Base-by-base conservation (phyloP, 2,329 filamentous ascomycete species). In the Amauroascus verrucosus region DNA sequence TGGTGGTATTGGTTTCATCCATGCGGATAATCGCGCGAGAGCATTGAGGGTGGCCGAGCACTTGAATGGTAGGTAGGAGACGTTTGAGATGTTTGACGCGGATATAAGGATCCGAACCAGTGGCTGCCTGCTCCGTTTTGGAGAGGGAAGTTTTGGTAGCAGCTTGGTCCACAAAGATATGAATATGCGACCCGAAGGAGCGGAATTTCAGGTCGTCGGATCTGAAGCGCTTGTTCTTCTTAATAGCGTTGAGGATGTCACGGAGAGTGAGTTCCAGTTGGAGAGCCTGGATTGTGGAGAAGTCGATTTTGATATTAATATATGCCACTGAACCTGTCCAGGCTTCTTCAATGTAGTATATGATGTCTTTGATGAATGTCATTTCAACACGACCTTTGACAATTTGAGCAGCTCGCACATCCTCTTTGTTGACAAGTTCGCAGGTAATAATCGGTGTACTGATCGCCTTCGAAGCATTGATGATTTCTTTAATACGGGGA, bases 401-500 rank as follows among this genome's bases (percentile, higher is more conserved):
- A 38, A 95, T 83, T 30, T 85, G 83, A n/a, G 91, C 93, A 1
- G 86, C 88, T 59, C 84, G 80, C 52, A 93, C 82, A 59, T 85
- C 80, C 53, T 79, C 74, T 56, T 83, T 81, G 64, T 89, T 93
- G 58, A 88, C 78, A 4, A 97, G 76, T 3, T 87, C 84, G 64
- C 93, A 97, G 5, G 81, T 83, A 61, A 98, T 95, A 65, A 98
- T 85, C 0, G 93, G 93, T 0, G 93, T 98, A 68, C 86, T 94
- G 70, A 98, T 98, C 48, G 77, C 76, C 67, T 89, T 95, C 7
- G 89, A 95, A 5, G 93, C 93, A 72, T 98, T 98, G 82, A 98
- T 98, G 61, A 98, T 98, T 77, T 98, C 93, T 73, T 98, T 98
- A 75, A 98, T 98, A 83, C 93, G 91, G 1, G 93, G 93, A 6